A percentile compares a stretch with the other conserved stretches of the same genome.
These are phyloP conservation scores for Linum trigynum DNA, from an alignment of 345 rosid genomes.

Conservation along the genomic window DNA sequence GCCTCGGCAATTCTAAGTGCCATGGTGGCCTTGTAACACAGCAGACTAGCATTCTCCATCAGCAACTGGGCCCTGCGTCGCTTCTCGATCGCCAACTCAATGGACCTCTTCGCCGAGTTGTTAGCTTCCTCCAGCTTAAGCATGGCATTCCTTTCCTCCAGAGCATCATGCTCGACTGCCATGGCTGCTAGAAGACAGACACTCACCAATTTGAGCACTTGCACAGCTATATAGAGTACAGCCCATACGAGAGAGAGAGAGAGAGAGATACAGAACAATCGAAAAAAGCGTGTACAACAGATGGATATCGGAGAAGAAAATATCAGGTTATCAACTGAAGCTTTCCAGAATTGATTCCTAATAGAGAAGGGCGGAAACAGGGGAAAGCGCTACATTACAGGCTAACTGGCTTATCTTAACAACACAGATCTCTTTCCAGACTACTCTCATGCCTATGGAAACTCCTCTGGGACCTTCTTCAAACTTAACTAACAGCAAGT, in stretches of 20 bases:
- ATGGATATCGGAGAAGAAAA: neutral
- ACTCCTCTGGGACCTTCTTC: neutral
- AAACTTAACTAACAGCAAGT: neutral
- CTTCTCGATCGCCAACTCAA: constrained; percentile 43
- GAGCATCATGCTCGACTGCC: constrained; percentile 37
- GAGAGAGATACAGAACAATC: neutral
- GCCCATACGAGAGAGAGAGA: too few relatives aligned
- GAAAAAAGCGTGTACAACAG: neutral
- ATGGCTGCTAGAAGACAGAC: constrained; percentile 21
- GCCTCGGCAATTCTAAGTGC: constrained; percentile 65
- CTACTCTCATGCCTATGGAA: neutral
- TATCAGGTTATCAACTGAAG: neutral
- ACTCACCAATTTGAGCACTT: neutral
- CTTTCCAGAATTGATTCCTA: neutral
- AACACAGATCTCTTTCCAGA: neutral
- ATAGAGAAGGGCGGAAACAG: too few relatives aligned
- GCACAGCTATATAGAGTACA: too few relatives aligned
- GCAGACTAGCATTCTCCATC: constrained; percentile 73
- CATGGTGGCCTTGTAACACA: constrained; percentile 60
- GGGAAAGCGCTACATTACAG: neutral
- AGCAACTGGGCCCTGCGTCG: constrained; percentile 63
- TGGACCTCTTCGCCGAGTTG: constrained; percentile 25
- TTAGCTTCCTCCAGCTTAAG: constrained; percentile 45
- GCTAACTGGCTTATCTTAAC: neutral
- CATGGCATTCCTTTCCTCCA: constrained; percentile 37